Conservation (phyloP, 306 rosid species). For the Herpetospermum pedunculosum region DNA sequence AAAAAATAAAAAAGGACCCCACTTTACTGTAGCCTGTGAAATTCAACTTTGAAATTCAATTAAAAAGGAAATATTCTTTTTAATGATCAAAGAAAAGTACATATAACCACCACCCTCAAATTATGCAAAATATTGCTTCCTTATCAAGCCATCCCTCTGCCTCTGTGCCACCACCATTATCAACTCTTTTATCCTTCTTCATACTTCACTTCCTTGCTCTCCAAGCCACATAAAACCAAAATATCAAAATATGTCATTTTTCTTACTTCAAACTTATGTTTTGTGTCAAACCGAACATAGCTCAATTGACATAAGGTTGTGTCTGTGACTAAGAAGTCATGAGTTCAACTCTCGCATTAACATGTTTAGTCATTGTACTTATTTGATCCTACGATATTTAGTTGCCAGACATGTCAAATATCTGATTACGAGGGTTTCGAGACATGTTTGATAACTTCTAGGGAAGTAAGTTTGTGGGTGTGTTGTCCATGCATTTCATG, state of each 20-base stretch:
- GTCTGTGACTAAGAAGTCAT: too few species aligned
- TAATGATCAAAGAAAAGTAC: neutral
- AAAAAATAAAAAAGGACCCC: neutral
- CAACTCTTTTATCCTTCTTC: neutral
- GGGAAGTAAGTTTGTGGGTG: neutral
- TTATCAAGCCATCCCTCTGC: neutral
- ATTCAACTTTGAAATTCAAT: neutral
- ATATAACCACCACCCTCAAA: slow-evolving; percentile 7
- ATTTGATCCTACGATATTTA: too few species aligned
- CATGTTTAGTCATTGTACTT: too few species aligned
- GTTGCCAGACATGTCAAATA: too few species aligned
- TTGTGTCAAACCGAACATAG: too few species aligned
- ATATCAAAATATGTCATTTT: neutral
- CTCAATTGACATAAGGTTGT: too few species aligned
- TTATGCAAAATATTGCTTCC: slow-evolving; percentile 5
- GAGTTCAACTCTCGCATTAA: too few species aligned
- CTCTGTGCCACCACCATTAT: slow-evolving; percentile 6
- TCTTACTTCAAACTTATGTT: too few species aligned
- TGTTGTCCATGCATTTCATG: neutral
- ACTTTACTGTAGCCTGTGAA: neutral
- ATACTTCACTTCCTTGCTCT: neutral
- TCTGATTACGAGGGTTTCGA: neutral
- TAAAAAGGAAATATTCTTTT: slow-evolving; percentile 1
- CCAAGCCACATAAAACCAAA: neutral
- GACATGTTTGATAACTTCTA: neutral